phyloP scores from a whole-genome alignment of 352 stramenopile genomes.

The Pythium chondricola region DNA sequence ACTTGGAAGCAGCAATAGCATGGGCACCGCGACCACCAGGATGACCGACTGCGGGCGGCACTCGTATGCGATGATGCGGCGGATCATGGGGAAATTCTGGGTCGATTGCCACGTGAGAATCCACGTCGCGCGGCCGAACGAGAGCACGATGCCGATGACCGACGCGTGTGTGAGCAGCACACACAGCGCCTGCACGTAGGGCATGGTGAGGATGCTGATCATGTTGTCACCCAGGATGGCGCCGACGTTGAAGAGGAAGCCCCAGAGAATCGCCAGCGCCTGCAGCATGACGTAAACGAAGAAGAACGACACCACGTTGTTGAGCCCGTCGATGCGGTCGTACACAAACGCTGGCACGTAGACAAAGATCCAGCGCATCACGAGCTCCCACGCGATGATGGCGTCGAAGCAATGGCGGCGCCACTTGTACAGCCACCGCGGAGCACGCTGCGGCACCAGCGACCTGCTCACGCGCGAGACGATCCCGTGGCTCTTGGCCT shows the following conservation, averaged over 20 bases:
- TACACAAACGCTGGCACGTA: conserved; percentile 45
- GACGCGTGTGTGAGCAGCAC: conserved; percentile 78
- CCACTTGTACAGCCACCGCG: conserved; percentile 26
- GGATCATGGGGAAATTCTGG: conserved; percentile 84
- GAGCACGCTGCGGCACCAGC: too few species aligned
- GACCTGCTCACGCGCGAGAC: too few species aligned
- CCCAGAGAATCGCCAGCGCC: conserved; percentile 80
- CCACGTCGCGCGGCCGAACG: conserved; percentile 79
- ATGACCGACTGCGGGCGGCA: conserved; percentile 75
- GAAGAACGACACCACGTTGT: conserved; percentile 71
- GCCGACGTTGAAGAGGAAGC: conserved; percentile 79
- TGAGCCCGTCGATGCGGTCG: conserved; percentile 33
- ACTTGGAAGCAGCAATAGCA: conserved; percentile 66
- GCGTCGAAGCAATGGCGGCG: conserved; percentile 54
- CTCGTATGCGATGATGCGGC: conserved; percentile 74
- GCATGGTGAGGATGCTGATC: conserved; percentile 82
- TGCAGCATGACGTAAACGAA: conserved; percentile 82
- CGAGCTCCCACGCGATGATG: conserved; percentile 58
- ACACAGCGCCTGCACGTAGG: conserved; percentile 61
- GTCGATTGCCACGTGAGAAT: conserved; percentile 87
- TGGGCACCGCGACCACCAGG: conserved; percentile 60
- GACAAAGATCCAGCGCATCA: conserved; percentile 57
- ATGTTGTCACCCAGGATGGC: conserved; percentile 84
- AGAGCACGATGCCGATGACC: conserved; percentile 80
- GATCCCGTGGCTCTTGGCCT: too few species aligned